phyloP scores from a whole-genome alignment of 1,139 yeast genomes.

The Geotrichum bryndzae region DNA sequence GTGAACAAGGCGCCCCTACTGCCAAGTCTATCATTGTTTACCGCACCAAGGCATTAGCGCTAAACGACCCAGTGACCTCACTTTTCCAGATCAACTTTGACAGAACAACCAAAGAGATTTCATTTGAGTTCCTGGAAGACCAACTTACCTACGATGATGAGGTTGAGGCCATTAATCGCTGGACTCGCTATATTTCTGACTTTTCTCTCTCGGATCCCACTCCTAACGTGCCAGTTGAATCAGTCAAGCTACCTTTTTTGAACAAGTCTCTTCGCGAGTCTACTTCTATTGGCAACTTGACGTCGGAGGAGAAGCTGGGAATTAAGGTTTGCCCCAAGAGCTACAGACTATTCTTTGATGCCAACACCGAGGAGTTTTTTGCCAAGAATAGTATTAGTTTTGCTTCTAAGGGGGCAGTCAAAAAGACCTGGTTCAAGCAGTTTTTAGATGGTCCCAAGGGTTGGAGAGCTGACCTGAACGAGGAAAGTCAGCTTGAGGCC shows the following conservation, averaged over 20 bases:
- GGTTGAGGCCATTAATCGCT: constrained; percentile 42
- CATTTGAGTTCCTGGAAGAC: constrained; percentile 75
- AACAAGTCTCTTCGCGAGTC: constrained; percentile 18
- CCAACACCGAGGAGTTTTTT: constrained; percentile 76
- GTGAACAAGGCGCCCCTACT: constrained; percentile 48
- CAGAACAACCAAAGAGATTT: constrained; percentile 47
- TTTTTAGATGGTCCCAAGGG: constrained; percentile 34
- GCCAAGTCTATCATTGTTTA: constrained; percentile 85
- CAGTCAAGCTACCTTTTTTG: not conserved
- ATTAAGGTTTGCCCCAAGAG: constrained; percentile 76
- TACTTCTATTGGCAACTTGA: constrained; percentile 16
- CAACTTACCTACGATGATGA: constrained; percentile 84
- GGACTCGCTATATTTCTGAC: not conserved
- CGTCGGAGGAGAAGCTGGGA: constrained; percentile 54
- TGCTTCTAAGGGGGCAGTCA: constrained; percentile 20
- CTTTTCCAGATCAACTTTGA: constrained; percentile 82
- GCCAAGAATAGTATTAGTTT: constrained; percentile 34
- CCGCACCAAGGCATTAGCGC: constrained; percentile 77
- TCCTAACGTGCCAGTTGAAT: not conserved
- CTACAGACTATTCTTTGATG: constrained; percentile 74
- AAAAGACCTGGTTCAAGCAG: constrained; percentile 23
- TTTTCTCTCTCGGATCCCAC: not conserved
- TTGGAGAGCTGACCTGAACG: constrained; percentile 34
- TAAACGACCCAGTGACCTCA: constrained; percentile 78
- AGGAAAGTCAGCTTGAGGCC: constrained; percentile 30